phyloP scores from a whole-genome alignment of 2,329 filamentous ascomycete genomes.

The Cladosporium sp. region DNA sequence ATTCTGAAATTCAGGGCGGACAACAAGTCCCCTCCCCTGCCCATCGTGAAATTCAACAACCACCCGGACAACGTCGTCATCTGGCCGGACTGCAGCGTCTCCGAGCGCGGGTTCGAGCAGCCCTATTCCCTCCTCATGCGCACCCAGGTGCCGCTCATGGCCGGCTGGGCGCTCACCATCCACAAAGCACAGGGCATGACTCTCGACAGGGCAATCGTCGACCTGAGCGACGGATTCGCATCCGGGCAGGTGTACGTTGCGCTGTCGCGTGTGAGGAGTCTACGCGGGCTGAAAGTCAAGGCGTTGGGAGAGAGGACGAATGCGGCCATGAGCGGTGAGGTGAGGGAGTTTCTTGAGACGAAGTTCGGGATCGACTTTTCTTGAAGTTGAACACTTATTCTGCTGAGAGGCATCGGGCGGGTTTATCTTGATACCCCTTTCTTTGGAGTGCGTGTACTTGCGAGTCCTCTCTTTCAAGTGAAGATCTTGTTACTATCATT shows the following conservation, averaged over 20 bases:
- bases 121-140: conserved; percentile 49
- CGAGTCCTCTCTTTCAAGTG: too few relatives aligned
- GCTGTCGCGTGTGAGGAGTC: conserved; percentile 52
- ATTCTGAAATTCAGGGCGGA: conserved; percentile 38
- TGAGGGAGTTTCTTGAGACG: conserved; percentile 30
- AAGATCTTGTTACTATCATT: too few relatives aligned
- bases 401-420: too few relatives aligned
- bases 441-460: too few relatives aligned
- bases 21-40: neutral
- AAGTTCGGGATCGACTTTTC: neutral
- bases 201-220: conserved; percentile 54
- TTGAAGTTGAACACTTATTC: too few relatives aligned
- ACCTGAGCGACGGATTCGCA: conserved; percentile 51
- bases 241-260: conserved; percentile 61
- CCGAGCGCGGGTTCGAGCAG: conserved; percentile 41
- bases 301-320: conserved; percentile 22
- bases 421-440: too few relatives aligned
- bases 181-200: conserved; percentile 63
- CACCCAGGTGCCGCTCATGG: conserved; percentile 58
- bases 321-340: conserved; percentile 30
- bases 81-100: conserved; percentile 48
- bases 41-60: conserved; percentile 51
- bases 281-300: conserved; percentile 46
- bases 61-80: conserved; percentile 41
- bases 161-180: conserved; percentile 61